Percentiles rank a stretch among this genome's conserved stretches.
These are phyloP conservation scores for Calonectria pseudoturangicola DNA, from an alignment of 2,329 filamentous ascomycete species.

Conservation along the genomic window DNA sequence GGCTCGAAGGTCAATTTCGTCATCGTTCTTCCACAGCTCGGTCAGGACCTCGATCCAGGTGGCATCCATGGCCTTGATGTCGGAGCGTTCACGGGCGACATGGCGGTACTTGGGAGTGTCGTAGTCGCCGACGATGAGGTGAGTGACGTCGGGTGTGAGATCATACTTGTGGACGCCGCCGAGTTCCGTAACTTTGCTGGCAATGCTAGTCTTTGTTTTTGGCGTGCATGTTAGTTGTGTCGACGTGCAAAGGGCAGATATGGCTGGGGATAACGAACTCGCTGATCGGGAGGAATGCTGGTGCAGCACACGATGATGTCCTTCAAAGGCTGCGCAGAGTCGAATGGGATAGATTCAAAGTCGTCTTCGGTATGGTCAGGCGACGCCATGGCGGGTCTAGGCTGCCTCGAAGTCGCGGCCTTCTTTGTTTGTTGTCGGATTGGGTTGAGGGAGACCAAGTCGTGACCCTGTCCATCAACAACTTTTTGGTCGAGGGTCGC, in stretches of 20 bases:
- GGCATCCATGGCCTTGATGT: slow-evolving; percentile 88
- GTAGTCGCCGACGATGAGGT: slow-evolving; percentile 92
- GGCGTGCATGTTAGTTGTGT: slow-evolving; percentile 23
- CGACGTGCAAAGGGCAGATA: slow-evolving; percentile 18
- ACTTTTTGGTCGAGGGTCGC: slow-evolving; percentile 45
- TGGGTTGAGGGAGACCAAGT: slow-evolving; percentile 35
- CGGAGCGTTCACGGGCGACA: slow-evolving; percentile 90
- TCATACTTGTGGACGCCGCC: slow-evolving; percentile 92
- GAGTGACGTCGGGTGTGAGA: slow-evolving; percentile 95
- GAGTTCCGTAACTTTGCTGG: slow-evolving; percentile 82
- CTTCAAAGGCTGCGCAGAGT: slow-evolving; percentile 78
- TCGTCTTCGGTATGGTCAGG: slow-evolving; percentile 52
- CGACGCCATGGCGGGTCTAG: slow-evolving; percentile 55
- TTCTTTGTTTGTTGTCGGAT: slow-evolving; percentile 34
- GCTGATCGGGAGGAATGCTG: slow-evolving; percentile 85
- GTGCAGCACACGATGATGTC: slow-evolving; percentile 92
- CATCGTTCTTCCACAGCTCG: slow-evolving; percentile 87
- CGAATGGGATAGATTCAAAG: slow-evolving; percentile 62
- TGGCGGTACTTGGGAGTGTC: slow-evolving; percentile 96
- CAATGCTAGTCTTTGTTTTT: slow-evolving; percentile 70
- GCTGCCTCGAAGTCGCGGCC: slow-evolving; percentile 1
- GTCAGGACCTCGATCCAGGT: slow-evolving; percentile 90
- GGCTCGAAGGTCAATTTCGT: slow-evolving; percentile 81
- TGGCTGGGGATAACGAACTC: slow-evolving; percentile 71
- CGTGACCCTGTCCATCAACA: slow-evolving; percentile 41